These are phyloP conservation scores for Globisporangium carolinianum DNA, from an alignment of 352 stramenopile genomes.

Conservation along the genomic window DNA sequence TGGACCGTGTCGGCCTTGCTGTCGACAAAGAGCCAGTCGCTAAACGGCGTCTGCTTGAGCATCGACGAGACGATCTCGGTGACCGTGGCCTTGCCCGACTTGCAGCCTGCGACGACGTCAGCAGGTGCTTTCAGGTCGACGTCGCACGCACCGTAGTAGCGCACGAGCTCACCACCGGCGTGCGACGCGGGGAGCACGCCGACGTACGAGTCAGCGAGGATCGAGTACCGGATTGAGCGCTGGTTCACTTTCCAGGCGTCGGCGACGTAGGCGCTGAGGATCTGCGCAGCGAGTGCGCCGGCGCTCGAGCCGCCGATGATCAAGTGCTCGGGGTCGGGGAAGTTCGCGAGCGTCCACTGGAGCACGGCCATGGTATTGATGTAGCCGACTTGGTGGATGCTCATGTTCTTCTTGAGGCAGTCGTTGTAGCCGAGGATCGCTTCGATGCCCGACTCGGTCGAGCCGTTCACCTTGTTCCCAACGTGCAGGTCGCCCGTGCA, in stretches of 20 bases:
- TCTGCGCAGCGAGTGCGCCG: conserved; percentile 40
- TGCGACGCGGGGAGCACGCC: conserved; percentile 23
- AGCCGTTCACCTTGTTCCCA: conserved; percentile 22
- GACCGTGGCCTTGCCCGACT: conserved; percentile 34
- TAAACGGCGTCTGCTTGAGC: conserved; percentile 33
- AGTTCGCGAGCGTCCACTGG: conserved; percentile 55
- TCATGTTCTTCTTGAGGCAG: conserved; percentile 27
- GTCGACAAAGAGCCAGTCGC: conserved; percentile 62
- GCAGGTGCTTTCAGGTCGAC: conserved; percentile 31
- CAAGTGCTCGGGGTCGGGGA: conserved; percentile 40
- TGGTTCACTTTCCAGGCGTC: conserved; percentile 46
- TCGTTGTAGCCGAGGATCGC: conserved; percentile 12
- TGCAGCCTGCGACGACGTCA: conserved; percentile 34
- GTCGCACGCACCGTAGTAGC: conserved; percentile 31
- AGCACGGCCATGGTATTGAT: conserved; percentile 53
- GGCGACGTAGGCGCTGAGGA: conserved; percentile 29
- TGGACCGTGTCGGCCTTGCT: conserved; percentile 55
- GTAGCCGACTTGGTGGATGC: conserved; percentile 54
- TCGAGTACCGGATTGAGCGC: conserved; percentile 29
- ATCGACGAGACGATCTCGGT: conserved; percentile 43
- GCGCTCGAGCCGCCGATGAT: conserved; percentile 44
- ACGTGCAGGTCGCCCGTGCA: conserved; percentile 67
- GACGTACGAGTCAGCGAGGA: conserved; percentile 40
- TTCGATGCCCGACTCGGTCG: conserved; percentile 9
- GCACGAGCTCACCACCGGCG: conserved; percentile 16